Percentiles rank a stretch among this genome's conserved stretches.
These are phyloP conservation scores for Parasarocladium wereldwijsianum DNA, from an alignment of 2,329 filamentous ascomycete genomes.

Conservation along the genomic window DNA sequence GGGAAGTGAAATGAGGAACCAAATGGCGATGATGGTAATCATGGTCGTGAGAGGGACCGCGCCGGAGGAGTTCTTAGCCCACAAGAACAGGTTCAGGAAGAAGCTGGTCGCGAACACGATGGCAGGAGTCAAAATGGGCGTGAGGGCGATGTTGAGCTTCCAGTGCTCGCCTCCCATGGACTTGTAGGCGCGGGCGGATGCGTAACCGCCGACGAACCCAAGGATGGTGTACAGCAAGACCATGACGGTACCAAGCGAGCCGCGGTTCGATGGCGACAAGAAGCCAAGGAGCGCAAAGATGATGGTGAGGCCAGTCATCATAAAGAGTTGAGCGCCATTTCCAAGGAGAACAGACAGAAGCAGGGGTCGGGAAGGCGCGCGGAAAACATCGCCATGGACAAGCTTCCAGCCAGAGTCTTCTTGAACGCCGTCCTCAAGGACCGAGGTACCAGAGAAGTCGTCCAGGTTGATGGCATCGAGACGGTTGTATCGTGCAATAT, in stretches of 20 bases:
- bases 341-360: slow-evolving; percentile 78
- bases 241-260: slow-evolving; percentile 84
- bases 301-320: slow-evolving; percentile 93
- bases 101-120: slow-evolving; percentile 84
- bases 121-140: slow-evolving; percentile 71
- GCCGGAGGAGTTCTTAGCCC: slow-evolving; percentile 82
- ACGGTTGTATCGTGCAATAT: slow-evolving; percentile 92
- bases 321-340: slow-evolving; percentile 90
- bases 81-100: slow-evolving; percentile 88
- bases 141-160: slow-evolving; percentile 86
- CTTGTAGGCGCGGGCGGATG: slow-evolving; percentile 86
- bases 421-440: slow-evolving; percentile 80
- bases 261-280: slow-evolving; percentile 87
- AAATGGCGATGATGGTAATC: slow-evolving; percentile 83
- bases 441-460: slow-evolving; percentile 67
- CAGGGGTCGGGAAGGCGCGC: slow-evolving; percentile 68
- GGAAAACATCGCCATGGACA: slow-evolving; percentile 94
- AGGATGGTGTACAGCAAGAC: slow-evolving; percentile 87
- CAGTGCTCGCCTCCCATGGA: slow-evolving; percentile 81
- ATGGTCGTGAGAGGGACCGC: slow-evolving; percentile 95
- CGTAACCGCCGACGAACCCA: slow-evolving; percentile 83
- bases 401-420: slow-evolving; percentile 98
- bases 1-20: slow-evolving; percentile 93
- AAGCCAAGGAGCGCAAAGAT: slow-evolving; percentile 87
- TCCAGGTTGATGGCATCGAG: slow-evolving; percentile 84